Evolutionary conservation across 192 early-diverging fungal species (phyloP), one percentile per base, ranked within the genome.

Genomic region (Coemansia sp.): DNA sequence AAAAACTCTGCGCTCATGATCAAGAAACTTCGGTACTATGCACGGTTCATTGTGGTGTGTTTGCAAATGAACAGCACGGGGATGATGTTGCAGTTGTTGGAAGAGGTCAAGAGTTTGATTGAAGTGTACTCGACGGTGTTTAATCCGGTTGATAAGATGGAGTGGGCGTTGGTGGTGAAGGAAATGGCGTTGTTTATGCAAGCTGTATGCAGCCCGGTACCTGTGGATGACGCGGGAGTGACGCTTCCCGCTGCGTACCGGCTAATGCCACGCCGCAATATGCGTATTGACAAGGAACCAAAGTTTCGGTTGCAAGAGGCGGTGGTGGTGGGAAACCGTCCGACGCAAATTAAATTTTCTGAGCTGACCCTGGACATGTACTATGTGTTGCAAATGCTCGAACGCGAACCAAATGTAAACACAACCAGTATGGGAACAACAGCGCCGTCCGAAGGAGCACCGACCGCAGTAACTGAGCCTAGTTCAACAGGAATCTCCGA

Each of bases 321-420:
- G 0, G 96, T 98, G 50, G 80, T 98, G 35, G 94, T 97, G 47
- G 95, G 97, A 23, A 98, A 95, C 72, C 89, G 91, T 59, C 92
- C 92, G 43, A 93, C 92, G 45, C 95, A 98, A 77, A 95, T 96
- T 74, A 97, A 98, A 64, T 98, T 98, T 72, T 95, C 95, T 0
- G 95, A 98, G 74, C 83, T 98, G 35, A 97, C 93, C 0, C 79
- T 97, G 49, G 97, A 99, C 63, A 94, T 98, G 93, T 96, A 94
- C 78, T 90, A 94, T 38, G 91, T 99, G 67, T 72, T 96, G 25
- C 96, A 98, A 68, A 90, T 92, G 31, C 85, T 99, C n/a, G 97
- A 83, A 62, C 72, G 79, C 52, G 70, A 82, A 61, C 70, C 76
- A 26, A 77, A 60, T 43, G 35, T 52, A 4, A 21, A 12, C n/a